Conservation (phyloP, 768 basidiomycete genomes). For the Pulveroboletus sp. region DNA sequence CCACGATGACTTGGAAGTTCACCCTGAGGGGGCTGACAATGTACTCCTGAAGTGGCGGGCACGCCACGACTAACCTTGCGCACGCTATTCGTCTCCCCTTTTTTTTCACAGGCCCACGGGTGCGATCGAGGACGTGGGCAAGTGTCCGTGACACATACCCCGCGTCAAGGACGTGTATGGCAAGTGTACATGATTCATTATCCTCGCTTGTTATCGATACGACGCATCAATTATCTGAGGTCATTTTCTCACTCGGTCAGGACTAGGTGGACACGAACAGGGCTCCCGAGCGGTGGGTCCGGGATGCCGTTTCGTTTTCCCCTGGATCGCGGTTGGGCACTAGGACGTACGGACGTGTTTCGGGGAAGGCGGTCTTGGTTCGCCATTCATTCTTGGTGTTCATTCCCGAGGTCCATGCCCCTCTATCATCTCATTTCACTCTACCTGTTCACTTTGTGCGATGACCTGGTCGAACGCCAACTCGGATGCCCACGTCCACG, state of each 20-base stretch:
- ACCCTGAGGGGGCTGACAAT: background rate
- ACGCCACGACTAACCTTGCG: background rate
- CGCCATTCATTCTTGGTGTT: background rate
- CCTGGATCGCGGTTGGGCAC: too few relatives aligned
- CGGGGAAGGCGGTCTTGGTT: too few relatives aligned
- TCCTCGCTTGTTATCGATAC: background rate
- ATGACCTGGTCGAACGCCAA: background rate
- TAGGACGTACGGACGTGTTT: too few relatives aligned
- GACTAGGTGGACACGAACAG: background rate
- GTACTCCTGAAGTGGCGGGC: background rate
- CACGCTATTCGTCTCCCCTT: too few relatives aligned
- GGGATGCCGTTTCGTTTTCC: background rate
- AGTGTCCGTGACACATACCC: background rate
- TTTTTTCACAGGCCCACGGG: too few relatives aligned
- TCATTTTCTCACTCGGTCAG: background rate
- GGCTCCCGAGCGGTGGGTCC: background rate
- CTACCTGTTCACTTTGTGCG: too few relatives aligned
- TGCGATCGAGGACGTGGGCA: background rate
- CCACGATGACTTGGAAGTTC: constrained; percentile 13
- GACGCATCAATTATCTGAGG: background rate
- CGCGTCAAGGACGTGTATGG: background rate
- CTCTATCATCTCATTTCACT: too few relatives aligned
- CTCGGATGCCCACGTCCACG: background rate
- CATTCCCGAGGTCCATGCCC: background rate
- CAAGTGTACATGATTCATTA: background rate